phyloP scores from a whole-genome alignment of 176 grass and related monocot species.

The Oryza meridionalis region DNA sequence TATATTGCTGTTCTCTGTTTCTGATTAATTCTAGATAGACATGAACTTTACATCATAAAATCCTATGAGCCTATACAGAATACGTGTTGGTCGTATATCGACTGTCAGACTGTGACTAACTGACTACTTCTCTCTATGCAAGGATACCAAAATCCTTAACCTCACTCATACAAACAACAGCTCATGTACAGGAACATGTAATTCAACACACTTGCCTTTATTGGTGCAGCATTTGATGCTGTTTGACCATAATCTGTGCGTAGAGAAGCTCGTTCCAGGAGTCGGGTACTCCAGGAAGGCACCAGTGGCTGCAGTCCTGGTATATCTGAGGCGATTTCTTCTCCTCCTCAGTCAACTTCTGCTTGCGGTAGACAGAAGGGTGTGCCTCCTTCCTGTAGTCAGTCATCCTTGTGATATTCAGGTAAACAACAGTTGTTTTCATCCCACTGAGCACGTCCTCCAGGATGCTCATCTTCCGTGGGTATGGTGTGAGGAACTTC shows the following conservation, averaged over 20 bases:
- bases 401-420: constrained; percentile 95
- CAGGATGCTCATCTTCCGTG: constrained; percentile 63
- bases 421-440: constrained; percentile 69
- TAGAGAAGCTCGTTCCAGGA: constrained; percentile 96
- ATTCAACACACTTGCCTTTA: constrained; percentile 54
- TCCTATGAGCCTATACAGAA: constrained; percentile 42
- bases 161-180: constrained; percentile 50
- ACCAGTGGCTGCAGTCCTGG: constrained; percentile 99
- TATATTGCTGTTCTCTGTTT: constrained; percentile 23
- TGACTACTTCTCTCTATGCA: constrained; percentile 41
- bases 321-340: constrained; percentile 49
- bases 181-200: constrained; percentile 50
- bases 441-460: constrained; percentile 82
- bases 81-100: constrained; percentile 16
- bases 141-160: constrained; percentile 46
- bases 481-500: constrained; percentile 62
- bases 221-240: constrained; percentile 46
- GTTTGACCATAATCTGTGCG: constrained; percentile 70
- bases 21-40: constrained; percentile 23
- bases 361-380: constrained; percentile 84
- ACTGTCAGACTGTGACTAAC: constrained; percentile 34
- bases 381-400: constrained; percentile 97
- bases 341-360: constrained; percentile 52
- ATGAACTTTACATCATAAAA: constrained; percentile 48
- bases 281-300: constrained; percentile 91